Base-by-base conservation (phyloP, 148 eudicot genomes). In the Pouteria glomerata region DNA sequence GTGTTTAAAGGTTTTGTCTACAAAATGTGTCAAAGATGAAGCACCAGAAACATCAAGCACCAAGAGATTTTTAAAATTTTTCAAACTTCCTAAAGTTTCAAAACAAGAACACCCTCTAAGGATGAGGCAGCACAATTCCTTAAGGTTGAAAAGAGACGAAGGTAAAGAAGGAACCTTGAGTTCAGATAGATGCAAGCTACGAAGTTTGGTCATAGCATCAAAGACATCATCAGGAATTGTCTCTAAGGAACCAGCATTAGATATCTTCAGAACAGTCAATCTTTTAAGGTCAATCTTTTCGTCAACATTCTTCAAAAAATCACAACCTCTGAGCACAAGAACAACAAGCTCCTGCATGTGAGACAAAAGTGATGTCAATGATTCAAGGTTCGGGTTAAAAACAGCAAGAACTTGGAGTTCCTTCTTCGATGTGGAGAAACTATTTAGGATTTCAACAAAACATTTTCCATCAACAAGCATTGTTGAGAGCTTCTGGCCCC, bases 281-380 rank as follows among this genome's bases (percentile, higher is more conserved):
- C 12, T 52, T 37, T 47, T 18, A 5, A 57, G 44, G 18, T 24
- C 27, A 8, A 6, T 50, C 30, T 14, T 1, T 5, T 34, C 60
- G 19, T 29, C 30, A 2, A 71, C 10, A 3, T 63, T 24, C 44
- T 68, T 33, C 77, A 80, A 15, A 60, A 63, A 81, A 23, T 66
- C 62, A 59, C 85, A 76, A 31, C 70, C 65, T 76, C 85, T 65
- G 33, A 82, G 78, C 63, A 82, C 76, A 31, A 82, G 72, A 15
- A 79, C 63, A 42, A 31, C 18, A 48, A 73, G 82, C 6, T 60
- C 5, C 0, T 31, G 37, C 59, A 79, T 47, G 1, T n/a, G 35
- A 4, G 2, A 1, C 10, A 68, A 52, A 5, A 13, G 19, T 0
- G 74, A n/a, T 23, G 70, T 47, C n/a, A n/a, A n/a, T n/a, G n/a